A percentile compares a stretch with the other conserved stretches of the same genome.
phyloP scores from a whole-genome alignment of 2,329 filamentous ascomycete genomes.

The Sarocladium strictum region DNA sequence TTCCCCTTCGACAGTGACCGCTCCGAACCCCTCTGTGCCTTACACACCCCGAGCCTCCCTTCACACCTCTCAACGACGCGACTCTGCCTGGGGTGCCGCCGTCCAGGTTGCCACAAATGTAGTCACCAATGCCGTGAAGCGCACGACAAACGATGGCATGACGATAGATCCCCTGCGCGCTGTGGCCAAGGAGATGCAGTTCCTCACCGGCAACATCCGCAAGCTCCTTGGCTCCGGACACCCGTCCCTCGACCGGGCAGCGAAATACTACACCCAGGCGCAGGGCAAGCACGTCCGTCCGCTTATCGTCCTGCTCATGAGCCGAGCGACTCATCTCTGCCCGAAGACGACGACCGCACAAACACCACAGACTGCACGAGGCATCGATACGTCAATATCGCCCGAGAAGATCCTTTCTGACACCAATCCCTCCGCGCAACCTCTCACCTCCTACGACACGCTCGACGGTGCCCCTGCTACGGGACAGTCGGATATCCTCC shows the following conservation, averaged over 20 bases:
- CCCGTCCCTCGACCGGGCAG: constrained; percentile 86
- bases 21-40: constrained; percentile 17
- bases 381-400: constrained; percentile 50
- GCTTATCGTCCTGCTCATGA: constrained; percentile 93
- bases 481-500: constrained; percentile 65
- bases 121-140: constrained; percentile 60
- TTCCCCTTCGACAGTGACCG: constrained; percentile 14
- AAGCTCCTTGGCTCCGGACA: constrained; percentile 92
- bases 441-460: constrained; percentile 33
- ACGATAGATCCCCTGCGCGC: constrained; percentile 81
- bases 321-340: constrained; percentile 79
- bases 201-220: constrained; percentile 86
- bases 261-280: constrained; percentile 96
- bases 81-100: constrained; percentile 71
- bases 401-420: constrained; percentile 63
- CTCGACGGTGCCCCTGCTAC: constrained; percentile 23
- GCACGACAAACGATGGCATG: constrained; percentile 59
- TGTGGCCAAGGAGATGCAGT: constrained; percentile 95
- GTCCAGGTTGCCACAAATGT: constrained; percentile 66
- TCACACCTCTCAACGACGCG: constrained; percentile 38
- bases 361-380: constrained; percentile 34
- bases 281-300: constrained; percentile 97
- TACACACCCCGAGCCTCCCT: constrained; percentile 27
- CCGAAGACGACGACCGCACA: constrained; percentile 44
- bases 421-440: constrained; percentile 62